Conservation (phyloP, 2,329 filamentous ascomycete species). For the Ramularia collo-cygni region DNA sequence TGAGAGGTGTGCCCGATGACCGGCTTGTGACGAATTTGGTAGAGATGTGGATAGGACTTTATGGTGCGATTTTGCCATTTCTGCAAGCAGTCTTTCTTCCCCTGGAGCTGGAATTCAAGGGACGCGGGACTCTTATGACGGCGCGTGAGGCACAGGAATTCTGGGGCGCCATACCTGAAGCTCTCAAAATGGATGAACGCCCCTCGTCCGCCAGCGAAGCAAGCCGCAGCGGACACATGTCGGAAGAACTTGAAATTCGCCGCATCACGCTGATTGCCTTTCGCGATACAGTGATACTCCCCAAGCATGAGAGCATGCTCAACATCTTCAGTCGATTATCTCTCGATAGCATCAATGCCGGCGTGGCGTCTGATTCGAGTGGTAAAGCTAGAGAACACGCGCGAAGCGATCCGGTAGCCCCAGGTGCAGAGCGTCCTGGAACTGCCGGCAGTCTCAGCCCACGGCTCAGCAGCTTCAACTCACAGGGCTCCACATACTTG, state of each 20-base stretch:
- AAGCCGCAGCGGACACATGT: constrained; percentile 34
- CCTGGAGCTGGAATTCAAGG: constrained; percentile 86
- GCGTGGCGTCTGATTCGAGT: constrained; percentile 31
- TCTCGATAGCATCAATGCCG: constrained; percentile 61
- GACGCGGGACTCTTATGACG: constrained; percentile 70
- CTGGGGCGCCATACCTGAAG: constrained; percentile 64
- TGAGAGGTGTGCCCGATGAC: constrained; percentile 74
- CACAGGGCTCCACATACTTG: constrained; percentile 71
- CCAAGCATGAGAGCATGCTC: constrained; percentile 82
- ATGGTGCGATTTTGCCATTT: constrained; percentile 83
- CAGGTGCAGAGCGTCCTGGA: constrained; percentile 37
- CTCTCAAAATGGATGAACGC: constrained; percentile 35
- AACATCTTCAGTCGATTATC: constrained; percentile 83
- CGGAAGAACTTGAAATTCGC: constrained; percentile 72
- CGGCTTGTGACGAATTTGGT: constrained; percentile 84
- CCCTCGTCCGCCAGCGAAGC: constrained; percentile 35
- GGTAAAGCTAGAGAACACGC: constrained; percentile 23
- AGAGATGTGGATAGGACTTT: constrained; percentile 89
- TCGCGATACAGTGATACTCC: constrained; percentile 80
- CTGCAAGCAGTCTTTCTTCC: constrained; percentile 93
- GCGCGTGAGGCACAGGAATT: constrained; percentile 78
- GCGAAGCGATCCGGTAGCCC: constrained; percentile 26
- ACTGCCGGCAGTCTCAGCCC: constrained; percentile 72
- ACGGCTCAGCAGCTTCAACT: constrained; percentile 70
- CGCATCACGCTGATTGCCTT: constrained; percentile 81